These are phyloP conservation scores for Berberis thunbergii DNA, from an alignment of 164 flowering plant genomes.

Conservation along the genomic window DNA sequence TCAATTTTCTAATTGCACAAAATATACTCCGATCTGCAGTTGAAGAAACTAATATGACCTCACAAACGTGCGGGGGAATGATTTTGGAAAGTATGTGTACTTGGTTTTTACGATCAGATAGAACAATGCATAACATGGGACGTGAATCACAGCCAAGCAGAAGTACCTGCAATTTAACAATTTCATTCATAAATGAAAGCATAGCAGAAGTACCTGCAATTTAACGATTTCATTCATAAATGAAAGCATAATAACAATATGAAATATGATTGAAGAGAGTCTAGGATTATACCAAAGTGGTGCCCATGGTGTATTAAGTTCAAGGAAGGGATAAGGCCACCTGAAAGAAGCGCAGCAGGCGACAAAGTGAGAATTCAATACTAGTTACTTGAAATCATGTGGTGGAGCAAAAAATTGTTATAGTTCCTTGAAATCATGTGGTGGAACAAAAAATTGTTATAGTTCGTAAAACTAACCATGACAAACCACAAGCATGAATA, in stretches of 20 bases:
- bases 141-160: constrained; percentile 41
- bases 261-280: not conserved
- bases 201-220: constrained; percentile 39
- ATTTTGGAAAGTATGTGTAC: constrained; percentile 27
- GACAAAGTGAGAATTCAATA: not conserved
- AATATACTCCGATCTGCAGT: not conserved
- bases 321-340: constrained; percentile 95
- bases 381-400: not conserved
- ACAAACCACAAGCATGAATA: constrained; percentile 53
- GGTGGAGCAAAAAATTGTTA: not conserved
- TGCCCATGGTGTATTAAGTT: constrained; percentile 62
- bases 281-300: constrained; percentile 51
- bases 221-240: not conserved
- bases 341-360: constrained; percentile 23
- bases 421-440: not conserved
- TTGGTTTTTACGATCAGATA: constrained; percentile 32
- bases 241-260: not conserved
- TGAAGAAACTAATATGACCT: constrained; percentile 15
- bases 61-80: constrained; percentile 39
- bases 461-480: constrained; percentile 32
- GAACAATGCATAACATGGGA: constrained; percentile 49
- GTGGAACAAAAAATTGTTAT: not conserved
- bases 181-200: not conserved
- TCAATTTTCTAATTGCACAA: not conserved
- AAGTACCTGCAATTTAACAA: constrained; percentile 40